Percentiles rank a stretch among this genome's conserved stretches.
These are phyloP conservation scores for Parathielavia appendiculata DNA, from an alignment of 495 filamentous ascomycete genomes.

Conservation along the genomic window DNA sequence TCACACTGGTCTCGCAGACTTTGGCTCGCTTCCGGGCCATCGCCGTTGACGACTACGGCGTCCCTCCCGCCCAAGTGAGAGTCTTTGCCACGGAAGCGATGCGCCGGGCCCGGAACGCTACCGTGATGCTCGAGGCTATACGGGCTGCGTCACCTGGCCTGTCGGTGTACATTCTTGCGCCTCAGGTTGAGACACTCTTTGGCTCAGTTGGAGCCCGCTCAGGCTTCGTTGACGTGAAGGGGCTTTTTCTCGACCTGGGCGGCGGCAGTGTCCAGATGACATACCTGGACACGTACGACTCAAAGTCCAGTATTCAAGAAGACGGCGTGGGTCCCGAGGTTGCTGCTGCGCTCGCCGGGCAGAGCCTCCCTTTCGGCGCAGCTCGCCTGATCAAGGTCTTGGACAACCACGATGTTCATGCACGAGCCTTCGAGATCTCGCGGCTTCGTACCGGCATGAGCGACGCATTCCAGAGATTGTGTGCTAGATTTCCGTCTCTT, in stretches of 20 bases:
- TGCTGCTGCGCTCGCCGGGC: slow-evolving; percentile 43
- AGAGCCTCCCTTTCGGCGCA: slow-evolving; percentile 77
- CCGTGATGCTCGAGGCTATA: slow-evolving; percentile 61
- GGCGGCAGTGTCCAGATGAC: slow-evolving; percentile 90
- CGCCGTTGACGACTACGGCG: slow-evolving; percentile 59
- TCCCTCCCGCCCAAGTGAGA: slow-evolving; percentile 56
- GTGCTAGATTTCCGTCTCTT: slow-evolving; percentile 46
- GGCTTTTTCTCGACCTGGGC: slow-evolving; percentile 82
- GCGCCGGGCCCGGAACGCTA: slow-evolving; percentile 69
- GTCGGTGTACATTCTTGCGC: slow-evolving; percentile 64
- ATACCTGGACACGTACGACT: slow-evolving; percentile 61
- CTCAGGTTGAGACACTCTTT: slow-evolving; percentile 75
- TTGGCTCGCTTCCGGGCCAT: slow-evolving; percentile 67
- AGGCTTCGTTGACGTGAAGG: slow-evolving; percentile 54
- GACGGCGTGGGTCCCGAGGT: slow-evolving; percentile 42
- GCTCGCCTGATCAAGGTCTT: slow-evolving; percentile 68
- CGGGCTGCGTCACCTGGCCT: slow-evolving; percentile 52
- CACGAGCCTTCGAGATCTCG: slow-evolving; percentile 43
- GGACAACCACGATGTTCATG: slow-evolving; percentile 38
- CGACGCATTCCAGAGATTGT: slow-evolving; percentile 59
- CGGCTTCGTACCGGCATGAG: slow-evolving; percentile 57
- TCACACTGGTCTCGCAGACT: slow-evolving; percentile 56
- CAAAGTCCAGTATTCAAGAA: slow-evolving; percentile 38
- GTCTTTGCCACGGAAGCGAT: slow-evolving; percentile 89
- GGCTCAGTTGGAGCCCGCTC: slow-evolving; percentile 80